phyloP scores from a whole-genome alignment of 495 filamentous ascomycete genomes.

The Staphylotrichum tortipilum region DNA sequence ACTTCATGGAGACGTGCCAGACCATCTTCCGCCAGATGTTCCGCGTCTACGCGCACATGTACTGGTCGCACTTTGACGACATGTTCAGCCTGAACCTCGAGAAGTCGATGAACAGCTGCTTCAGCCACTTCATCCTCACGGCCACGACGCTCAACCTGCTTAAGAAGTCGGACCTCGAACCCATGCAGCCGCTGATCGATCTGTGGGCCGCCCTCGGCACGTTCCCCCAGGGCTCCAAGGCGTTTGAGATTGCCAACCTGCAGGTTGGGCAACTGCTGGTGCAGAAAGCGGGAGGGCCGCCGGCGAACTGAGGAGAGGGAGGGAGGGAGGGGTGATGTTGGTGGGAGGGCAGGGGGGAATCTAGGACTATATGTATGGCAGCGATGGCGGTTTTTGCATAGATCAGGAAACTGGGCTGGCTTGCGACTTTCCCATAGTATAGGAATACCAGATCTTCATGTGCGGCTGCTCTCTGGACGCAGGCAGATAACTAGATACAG shows the following conservation, averaged over 20 bases:
- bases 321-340: too few relatives aligned
- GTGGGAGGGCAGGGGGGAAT: too few relatives aligned
- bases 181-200: slow-evolving; percentile 88
- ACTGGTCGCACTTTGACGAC: slow-evolving; percentile 75
- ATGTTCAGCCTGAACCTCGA: slow-evolving; percentile 76
- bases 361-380: not conserved
- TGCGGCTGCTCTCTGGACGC: too few relatives aligned
- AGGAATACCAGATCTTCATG: too few relatives aligned
- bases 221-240: slow-evolving; percentile 61
- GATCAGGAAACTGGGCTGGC: not conserved
- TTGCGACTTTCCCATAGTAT: too few relatives aligned
- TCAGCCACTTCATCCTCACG: slow-evolving; percentile 86
- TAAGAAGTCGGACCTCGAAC: slow-evolving; percentile 77
- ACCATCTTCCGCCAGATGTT: slow-evolving; percentile 97
- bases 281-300: slow-evolving; percentile 32
- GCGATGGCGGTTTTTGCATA: not conserved
- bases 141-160: slow-evolving; percentile 78
- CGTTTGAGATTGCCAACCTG: slow-evolving; percentile 47
- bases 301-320: slow-evolving; percentile 5
- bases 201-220: slow-evolving; percentile 78
- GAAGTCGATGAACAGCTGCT: slow-evolving; percentile 87
- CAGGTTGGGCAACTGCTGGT: slow-evolving; percentile 36
- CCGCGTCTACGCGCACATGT: slow-evolving; percentile 86
- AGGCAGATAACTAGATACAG: not conserved
- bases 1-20: slow-evolving; percentile 78